Base-by-base conservation (phyloP, 2,329 filamentous ascomycete species). In the Cladosporium sp. region DNA sequence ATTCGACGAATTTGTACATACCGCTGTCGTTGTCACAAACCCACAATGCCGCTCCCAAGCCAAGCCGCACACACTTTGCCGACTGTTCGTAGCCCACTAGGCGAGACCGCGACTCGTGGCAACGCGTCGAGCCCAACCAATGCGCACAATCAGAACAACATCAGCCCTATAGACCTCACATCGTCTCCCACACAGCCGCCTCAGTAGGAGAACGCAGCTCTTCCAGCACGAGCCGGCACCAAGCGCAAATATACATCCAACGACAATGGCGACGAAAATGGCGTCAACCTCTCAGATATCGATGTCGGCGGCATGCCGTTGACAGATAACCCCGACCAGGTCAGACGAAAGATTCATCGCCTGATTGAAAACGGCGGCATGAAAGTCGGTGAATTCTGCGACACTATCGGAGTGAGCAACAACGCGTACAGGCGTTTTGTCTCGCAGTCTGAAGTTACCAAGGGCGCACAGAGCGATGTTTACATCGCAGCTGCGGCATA, bases 391-490 rank as follows among this genome's bases (percentile, higher is more conserved):
- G 75, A 81, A 43, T 83, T 83, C 67, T 78, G 79, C 48, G 68
- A 76, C 5, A 72, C 73, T 1, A 76, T 83, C 49, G 71, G 72
- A n/a, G 75, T 78, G 13, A 70, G 70, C 64, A 61, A 68, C n/a
- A 74, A 69, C 25, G 73, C 76, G 8, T 81, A 81, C 67, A 68
- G 68, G n/a, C 69, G 67, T 5, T 88, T 87, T 72, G 82, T 86
- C 80, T 76, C 77, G n/a, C 79, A 80, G 71, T 79, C 74, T 26
- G 82, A 82, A 5, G 72, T 76, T 5, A 73, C 76, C 66, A 76
- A 76, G 46, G 78, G 79, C 51, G 6, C 64, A 2, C 67, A 67
- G 5, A 77, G 72, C 58, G 64, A 68, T 8, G 72, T 72, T 0
- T 80, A 77, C 65, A 74, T 36, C 28, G n/a, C 30, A 32, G 53